Evolutionary conservation across 2,329 filamentous ascomycete genomes (phyloP), one percentile per base, ranked within the genome.

Genomic region (Beauveria scarabaeidicola): DNA sequence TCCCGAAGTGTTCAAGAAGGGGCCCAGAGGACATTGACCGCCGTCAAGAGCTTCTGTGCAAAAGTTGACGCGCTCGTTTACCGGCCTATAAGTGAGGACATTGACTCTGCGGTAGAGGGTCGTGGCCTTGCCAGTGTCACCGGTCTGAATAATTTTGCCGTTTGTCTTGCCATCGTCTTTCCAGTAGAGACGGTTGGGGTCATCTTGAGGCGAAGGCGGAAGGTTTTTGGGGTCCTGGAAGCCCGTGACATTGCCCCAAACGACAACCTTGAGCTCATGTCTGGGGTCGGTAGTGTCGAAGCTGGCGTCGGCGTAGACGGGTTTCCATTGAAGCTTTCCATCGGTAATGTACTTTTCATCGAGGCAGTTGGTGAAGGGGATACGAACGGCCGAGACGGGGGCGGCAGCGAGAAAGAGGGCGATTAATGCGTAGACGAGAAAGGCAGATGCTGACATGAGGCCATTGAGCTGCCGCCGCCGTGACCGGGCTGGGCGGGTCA

Each of bases 171-270:
- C 81, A 1, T 78, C 69, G 68, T 94, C 77, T 2, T 65, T 70
- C 89, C 91, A 90, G 51, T 78, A 74, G 17, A 48, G 29, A 29
- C 44, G 23, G 27, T 60, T 47, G 0, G 82, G 72, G 68, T 84
- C 81, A 66, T 80, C 72, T 3, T 9, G 6, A 29, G 47, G 27
- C 19, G 80, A 73, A 0, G 82, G 67, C 38, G 90, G 91, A 57
- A 91, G 81, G 2, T 73, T 62, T n/a, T 77, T 75, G 13, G 74
- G 69, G 2, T 78, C 78, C 48, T 81, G 79, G 54, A 87, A 84
- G 51, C 94, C 94, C 9, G 87, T 89, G 32, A 97, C 91, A 73
- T 97, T 97, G 55, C 92, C 93, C 77, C 91, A 97, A 51, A 96
- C 82, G 1, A 86, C 94, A 59, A 97, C 77, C 63, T 83, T 85